phyloP scores from a whole-genome alignment of 2,329 filamentous ascomycete species.

The Arthrinium phaeospermum region DNA sequence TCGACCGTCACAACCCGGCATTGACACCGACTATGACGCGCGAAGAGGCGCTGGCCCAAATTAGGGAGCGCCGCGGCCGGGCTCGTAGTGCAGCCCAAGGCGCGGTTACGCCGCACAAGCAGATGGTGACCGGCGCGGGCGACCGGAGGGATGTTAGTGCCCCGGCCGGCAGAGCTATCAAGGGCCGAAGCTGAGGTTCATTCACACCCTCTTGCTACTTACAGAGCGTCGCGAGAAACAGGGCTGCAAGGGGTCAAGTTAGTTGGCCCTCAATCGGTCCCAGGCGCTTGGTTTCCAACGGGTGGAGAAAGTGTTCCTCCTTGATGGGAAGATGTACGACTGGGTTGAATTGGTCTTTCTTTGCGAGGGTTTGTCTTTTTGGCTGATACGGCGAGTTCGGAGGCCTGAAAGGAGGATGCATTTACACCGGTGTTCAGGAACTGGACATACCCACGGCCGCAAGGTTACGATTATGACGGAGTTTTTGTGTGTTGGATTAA shows the following conservation, averaged over 20 bases:
- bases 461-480: slow-evolving; percentile 12
- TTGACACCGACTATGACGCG: slow-evolving; percentile 71
- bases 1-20: slow-evolving; percentile 62
- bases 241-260: background rate
- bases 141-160: slow-evolving; percentile 56
- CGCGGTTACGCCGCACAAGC: slow-evolving; percentile 64
- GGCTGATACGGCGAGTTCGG: slow-evolving; percentile 1
- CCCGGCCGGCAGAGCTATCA: slow-evolving; percentile 41
- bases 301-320: background rate
- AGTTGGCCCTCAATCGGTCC: background rate
- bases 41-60: slow-evolving; percentile 77
- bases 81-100: slow-evolving; percentile 72
- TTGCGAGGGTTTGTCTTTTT: background rate
- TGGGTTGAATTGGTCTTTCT: slow-evolving; percentile 6
- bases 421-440: slow-evolving; percentile 23
- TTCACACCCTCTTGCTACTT: background rate
- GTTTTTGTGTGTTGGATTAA: background rate
- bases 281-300: background rate
- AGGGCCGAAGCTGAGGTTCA: slow-evolving; percentile 28
- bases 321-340: slow-evolving; percentile 14
- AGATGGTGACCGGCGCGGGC: slow-evolving; percentile 57
- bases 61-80: slow-evolving; percentile 73
- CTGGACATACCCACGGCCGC: slow-evolving; percentile 12
- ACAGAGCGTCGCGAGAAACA: background rate
- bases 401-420: slow-evolving; percentile 19